Evolutionary conservation across 1,284 basidiomycete species (phyloP), one percentile per base, ranked within the genome.

Genomic region (Ustilago nuda): DNA sequence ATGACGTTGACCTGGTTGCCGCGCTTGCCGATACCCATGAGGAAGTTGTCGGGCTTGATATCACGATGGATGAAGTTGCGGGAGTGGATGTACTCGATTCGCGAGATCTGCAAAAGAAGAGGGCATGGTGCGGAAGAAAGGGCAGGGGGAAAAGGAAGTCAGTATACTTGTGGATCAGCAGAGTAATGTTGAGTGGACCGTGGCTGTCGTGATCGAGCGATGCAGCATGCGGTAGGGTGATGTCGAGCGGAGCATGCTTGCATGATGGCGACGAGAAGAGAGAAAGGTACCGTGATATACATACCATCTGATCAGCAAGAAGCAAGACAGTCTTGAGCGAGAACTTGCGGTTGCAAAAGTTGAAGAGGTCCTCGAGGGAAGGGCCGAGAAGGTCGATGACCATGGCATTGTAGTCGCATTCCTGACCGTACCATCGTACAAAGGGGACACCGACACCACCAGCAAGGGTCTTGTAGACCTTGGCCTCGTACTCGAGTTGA

Each of bases 331-430:
- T 99, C 90, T 99, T 99, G 83, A 99, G 89, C 75, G 90, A 92
- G 88, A 99, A 99, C 87, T 97, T 98, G 88, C 96, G 92, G 89
- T 96, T 95, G 90, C 97, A 99, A 85, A 98, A 99, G 89, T 99
- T 99, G 92, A 99, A 99, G 19, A 99, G 90, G 84, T 99, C 97
- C 87, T 99, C 97, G 57, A 99, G 92, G 54, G 94, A 96, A 35
- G 97, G 95, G 2, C 96, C 97, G 39, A 99, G 91, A 65, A 98
- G 91, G 88, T 99, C 97, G 81, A 99, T 89, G 67, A 99, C 97
- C 96, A 99, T 98, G 69, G 96, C 96, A 76, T 99, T 98, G 90
- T 99, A 99, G 87, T 99, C 95, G 87, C 95, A 98, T 87, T 99
- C 96, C 75, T 95, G 97, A 48, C 97, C 97, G 86, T 94, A 99